Percentiles rank a stretch among this genome's conserved stretches.
These are phyloP conservation scores for Candida anglica DNA, from an alignment of 805 yeast species.

Conservation along the genomic window DNA sequence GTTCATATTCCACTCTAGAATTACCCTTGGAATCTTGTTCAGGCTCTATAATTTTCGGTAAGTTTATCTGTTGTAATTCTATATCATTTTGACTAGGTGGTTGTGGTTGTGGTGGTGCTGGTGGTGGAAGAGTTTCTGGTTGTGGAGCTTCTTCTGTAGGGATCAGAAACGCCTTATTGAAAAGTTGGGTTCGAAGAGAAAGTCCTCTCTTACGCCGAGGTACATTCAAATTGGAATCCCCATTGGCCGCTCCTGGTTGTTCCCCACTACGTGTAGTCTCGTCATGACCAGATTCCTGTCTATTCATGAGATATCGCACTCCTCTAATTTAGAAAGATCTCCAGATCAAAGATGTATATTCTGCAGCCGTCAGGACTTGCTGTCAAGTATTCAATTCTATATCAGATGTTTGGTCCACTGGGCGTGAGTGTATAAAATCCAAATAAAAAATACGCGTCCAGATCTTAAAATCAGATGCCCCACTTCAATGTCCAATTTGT, in stretches of 20 bases:
- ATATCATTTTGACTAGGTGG: constrained; percentile 9
- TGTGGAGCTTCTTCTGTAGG: constrained; percentile 5
- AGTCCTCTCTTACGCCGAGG: constrained; percentile 57
- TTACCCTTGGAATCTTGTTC: constrained; percentile 2
- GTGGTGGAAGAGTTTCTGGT: background rate
- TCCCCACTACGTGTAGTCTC: too few relatives aligned
- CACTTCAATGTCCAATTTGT: too few relatives aligned
- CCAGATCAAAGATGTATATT: too few relatives aligned
- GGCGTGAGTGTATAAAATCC: too few relatives aligned
- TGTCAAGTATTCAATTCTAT: too few relatives aligned
- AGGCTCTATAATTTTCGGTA: background rate
- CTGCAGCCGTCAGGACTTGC: too few relatives aligned
- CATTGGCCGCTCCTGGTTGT: background rate
- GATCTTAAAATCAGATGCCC: too few relatives aligned
- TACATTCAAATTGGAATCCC: background rate
- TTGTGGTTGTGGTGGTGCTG: background rate
- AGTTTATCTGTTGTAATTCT: background rate
- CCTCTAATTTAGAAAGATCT: too few relatives aligned
- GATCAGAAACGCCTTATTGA: constrained; percentile 38
- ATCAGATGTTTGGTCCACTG: too few relatives aligned
- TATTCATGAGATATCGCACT: too few relatives aligned
- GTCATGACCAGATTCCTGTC: too few relatives aligned
- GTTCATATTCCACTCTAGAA: constrained; percentile 10
- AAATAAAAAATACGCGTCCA: too few relatives aligned
- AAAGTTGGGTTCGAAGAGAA: constrained; percentile 62